These are phyloP conservation scores for Baudoinia panamericana DNA, from an alignment of 495 filamentous ascomycete species.

Conservation along the genomic window DNA sequence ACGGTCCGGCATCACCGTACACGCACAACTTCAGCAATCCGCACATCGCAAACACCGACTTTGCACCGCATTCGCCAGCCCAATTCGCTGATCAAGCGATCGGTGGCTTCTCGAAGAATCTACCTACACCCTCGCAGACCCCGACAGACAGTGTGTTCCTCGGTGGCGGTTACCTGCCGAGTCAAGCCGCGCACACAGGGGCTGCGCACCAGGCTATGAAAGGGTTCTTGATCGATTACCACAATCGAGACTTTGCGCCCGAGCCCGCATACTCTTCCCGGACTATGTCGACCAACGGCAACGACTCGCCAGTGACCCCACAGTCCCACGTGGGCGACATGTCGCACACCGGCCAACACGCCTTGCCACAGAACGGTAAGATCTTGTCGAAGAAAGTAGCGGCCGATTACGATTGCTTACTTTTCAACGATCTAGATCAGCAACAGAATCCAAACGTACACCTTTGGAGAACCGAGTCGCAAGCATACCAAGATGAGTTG, in stretches of 20 bases:
- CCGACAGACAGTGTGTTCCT: conserved; percentile 26
- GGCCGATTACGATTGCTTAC: conserved; percentile 50
- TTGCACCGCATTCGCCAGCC: conserved; percentile 21
- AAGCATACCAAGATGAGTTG: conserved; percentile 72
- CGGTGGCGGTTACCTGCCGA: conserved; percentile 12
- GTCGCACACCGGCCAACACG: conserved; percentile 29
- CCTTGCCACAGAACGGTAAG: conserved; percentile 25
- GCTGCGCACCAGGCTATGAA: conserved; percentile 41
- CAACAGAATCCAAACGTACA: conserved; percentile 59
- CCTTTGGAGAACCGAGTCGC: conserved; percentile 60
- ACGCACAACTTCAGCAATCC: conserved; percentile 20
- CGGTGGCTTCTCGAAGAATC: conserved; percentile 26
- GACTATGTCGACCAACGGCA: conserved; percentile 43
- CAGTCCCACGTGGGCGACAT: conserved; percentile 40
- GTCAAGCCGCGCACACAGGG: conserved; percentile 23
- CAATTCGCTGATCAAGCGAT: conserved; percentile 12
- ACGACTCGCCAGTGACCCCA: conserved; percentile 45
- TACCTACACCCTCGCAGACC: conserved; percentile 27
- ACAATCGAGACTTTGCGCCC: conserved; percentile 28
- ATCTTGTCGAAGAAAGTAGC: conserved; percentile 31
- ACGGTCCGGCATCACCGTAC: conserved; percentile 26
- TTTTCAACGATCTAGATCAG: conserved; percentile 26
- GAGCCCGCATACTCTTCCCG: conserved; percentile 37
- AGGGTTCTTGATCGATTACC: conserved; percentile 42
- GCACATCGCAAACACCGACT: conserved; percentile 29